Conservation (phyloP, 192 early-diverging fungal genomes). For the Tieghemiomyces parasiticus region DNA sequence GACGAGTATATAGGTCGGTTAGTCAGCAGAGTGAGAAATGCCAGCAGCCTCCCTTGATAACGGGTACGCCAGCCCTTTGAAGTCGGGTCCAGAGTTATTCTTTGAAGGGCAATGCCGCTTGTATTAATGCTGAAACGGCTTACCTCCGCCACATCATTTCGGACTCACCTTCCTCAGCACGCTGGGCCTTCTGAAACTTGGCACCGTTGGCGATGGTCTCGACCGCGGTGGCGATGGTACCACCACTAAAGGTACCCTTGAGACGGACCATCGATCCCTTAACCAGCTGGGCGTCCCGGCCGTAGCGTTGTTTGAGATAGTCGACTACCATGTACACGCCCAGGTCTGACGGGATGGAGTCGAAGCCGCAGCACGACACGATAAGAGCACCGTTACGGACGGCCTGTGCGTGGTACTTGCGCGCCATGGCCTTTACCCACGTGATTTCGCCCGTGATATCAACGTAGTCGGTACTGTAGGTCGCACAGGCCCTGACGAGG, state of each 20-base stretch:
- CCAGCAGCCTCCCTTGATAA: no score
- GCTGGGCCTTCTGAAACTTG: no score
- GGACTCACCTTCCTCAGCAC: no score
- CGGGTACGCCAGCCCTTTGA: no score
- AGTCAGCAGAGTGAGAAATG: no score
- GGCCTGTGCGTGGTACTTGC: slow-evolving; percentile 52
- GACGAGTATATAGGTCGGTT: no score
- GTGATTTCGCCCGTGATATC: slow-evolving; percentile 78
- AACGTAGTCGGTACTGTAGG: slow-evolving; percentile 62
- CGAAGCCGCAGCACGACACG: slow-evolving; percentile 76
- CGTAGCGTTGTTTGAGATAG: slow-evolving; percentile 28
- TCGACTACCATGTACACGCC: slow-evolving; percentile 59
- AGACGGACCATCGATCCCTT: slow-evolving; percentile 39
- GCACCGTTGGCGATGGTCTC: background rate
- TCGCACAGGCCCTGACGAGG: slow-evolving; percentile 52
- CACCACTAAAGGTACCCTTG: slow-evolving; percentile 44
- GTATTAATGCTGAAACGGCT: no score
- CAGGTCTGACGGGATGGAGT: slow-evolving; percentile 80
- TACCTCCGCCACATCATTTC: no score
- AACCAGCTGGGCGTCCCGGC: slow-evolving; percentile 35
- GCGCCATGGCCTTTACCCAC: slow-evolving; percentile 47
- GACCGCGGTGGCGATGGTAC: slow-evolving; percentile 35
- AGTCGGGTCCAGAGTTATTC: no score
- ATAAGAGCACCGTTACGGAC: slow-evolving; percentile 46
- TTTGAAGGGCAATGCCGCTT: no score